Base-by-base conservation (phyloP, 176 grass and related monocot species). In the Oryza meridionalis region DNA sequence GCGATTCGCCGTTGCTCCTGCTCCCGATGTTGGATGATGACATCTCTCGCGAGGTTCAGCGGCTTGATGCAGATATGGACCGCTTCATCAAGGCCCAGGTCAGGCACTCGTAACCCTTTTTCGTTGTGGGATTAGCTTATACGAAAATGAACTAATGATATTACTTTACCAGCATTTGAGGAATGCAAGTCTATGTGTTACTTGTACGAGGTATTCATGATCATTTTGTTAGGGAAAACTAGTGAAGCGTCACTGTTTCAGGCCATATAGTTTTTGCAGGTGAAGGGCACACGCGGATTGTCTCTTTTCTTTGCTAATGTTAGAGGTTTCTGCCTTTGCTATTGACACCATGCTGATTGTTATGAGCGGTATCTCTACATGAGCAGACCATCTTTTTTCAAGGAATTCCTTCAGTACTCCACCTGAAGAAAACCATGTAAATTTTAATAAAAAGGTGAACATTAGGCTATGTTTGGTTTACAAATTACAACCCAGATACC, bases 11-110 rank as follows among this genome's bases (percentile, higher is more conserved):
- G 6, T 73, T 99, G 69, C 91, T 94, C 8, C 77, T 98, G 67
- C 87, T 98, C 37, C 91, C 96, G 15, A 92, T 93, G 89, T 70
- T 95, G 40, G 96, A 98, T 24, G 91, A 96, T 50, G 96, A 99
- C 45, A 94, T 99, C 51, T 90, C 91, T 19, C 89, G 93, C 17
- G 96, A 99, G 88, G 88, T 99, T 73, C 91, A 96, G 83, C 86
- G 93, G 61, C 88, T 99, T 66, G 93, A 99, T 31, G 93, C 89
- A 55, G 97, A 99, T 87, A 96, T 99, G 97, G 97, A 99, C 81
- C 89, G 84, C 4, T 99, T 96, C 72, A 99, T 99, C 84, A 94
- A 93, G 84, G 84, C 94, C 65, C 91, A 99, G 97, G 97, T 99
- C 61, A 79, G 22, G 27, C 16, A 22, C 55, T 79, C 72, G 70